Conservation (phyloP, 1,139 yeast species). For the Pichia sp. region DNA sequence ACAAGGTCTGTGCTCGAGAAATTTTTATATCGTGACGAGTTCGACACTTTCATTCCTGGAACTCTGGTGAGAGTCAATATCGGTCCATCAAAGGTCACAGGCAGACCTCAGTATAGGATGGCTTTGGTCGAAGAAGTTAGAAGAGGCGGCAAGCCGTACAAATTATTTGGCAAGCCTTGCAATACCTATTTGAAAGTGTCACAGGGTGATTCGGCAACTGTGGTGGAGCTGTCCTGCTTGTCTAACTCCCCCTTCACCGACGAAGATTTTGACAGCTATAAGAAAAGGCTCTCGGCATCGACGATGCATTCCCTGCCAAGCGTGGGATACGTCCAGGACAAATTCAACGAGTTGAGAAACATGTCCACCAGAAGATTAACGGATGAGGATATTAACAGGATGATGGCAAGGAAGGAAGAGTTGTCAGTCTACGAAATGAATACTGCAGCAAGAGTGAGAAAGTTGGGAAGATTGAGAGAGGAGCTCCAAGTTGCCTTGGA, state of each 20-base stretch:
- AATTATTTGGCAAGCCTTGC: constrained; percentile 47
- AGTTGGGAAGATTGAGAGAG: constrained; percentile 68
- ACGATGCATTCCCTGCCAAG: constrained; percentile 62
- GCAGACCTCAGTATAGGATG: constrained; percentile 71
- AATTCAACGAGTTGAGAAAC: constrained; percentile 53
- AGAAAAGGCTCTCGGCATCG: constrained; percentile 48
- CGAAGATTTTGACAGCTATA: constrained; percentile 72
- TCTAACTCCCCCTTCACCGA: constrained; percentile 68
- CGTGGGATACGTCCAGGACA: constrained; percentile 60
- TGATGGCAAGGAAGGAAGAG: constrained; percentile 68
- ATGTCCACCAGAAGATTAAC: constrained; percentile 66
- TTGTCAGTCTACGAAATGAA: constrained; percentile 43
- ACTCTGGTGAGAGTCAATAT: constrained; percentile 80
- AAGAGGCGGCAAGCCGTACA: constrained; percentile 49
- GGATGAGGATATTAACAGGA: constrained; percentile 71
- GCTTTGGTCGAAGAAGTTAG: constrained; percentile 66
- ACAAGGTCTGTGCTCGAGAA: constrained; percentile 74
- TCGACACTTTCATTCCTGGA: constrained; percentile 62
- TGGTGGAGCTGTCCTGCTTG: constrained; percentile 70
- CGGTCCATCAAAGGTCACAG: constrained; percentile 61
- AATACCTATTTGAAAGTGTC: constrained; percentile 62
- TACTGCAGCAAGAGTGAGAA: constrained; percentile 76
- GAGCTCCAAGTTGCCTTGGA: constrained; percentile 74
- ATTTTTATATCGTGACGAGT: constrained; percentile 78
- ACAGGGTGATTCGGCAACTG: constrained; percentile 67